Evolutionary conservation across 441 rosid species (phyloP).

Genomic region (Bruguiera hainesii): DNA sequence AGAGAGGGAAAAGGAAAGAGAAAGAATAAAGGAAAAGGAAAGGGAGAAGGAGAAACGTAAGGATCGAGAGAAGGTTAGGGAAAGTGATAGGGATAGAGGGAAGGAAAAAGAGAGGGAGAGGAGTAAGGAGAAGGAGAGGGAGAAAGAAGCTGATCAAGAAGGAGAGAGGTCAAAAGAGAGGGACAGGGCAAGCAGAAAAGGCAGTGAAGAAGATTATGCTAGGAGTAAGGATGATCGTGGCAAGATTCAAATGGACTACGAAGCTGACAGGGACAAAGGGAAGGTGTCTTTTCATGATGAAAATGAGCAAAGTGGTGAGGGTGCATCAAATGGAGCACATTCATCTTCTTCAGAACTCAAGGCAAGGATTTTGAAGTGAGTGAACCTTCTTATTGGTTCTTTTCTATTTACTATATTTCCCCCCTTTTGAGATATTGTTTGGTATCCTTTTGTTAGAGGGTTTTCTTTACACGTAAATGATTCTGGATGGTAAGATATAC

Average conservation of each 20-base stretch:
- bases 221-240: constrained; percentile 27
- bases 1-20: constrained; percentile 44
- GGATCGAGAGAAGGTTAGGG: constrained; percentile 21
- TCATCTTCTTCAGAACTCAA: constrained; percentile 37
- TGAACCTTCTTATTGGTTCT: constrained; percentile 17
- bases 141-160: constrained; percentile 22
- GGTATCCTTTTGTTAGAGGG: neutral
- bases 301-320: constrained; percentile 32
- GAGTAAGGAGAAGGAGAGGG: constrained; percentile 42
- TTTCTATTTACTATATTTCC: neutral
- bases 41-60: constrained; percentile 27
- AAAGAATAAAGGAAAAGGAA: constrained; percentile 35
- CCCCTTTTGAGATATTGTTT: neutral
- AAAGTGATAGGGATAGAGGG: constrained; percentile 43
- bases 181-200: constrained; percentile 28
- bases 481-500: neutral
- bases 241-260: constrained; percentile 28
- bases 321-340: constrained; percentile 33
- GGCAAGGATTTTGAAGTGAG: constrained; percentile 73
- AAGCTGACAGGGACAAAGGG: constrained; percentile 36
- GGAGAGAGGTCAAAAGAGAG: constrained; percentile 33
- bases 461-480: neutral
- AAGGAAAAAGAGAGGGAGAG: constrained; percentile 46
- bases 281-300: constrained; percentile 27
- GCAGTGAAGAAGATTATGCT: constrained; percentile 32